Base-by-base conservation (phyloP, 805 yeast species). In the Jamesozyma jinghongensis region DNA sequence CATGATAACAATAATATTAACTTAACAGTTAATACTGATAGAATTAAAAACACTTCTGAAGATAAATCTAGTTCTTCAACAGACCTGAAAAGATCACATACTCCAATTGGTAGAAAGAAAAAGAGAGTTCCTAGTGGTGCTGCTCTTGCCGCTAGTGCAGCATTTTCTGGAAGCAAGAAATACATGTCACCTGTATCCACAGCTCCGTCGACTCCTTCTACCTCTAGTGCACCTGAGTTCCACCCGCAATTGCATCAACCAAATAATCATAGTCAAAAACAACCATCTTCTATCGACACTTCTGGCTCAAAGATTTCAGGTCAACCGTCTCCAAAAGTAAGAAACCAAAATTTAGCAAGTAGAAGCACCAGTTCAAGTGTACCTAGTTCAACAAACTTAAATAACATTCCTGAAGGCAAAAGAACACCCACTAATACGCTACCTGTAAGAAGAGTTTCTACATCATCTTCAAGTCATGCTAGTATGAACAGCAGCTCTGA, bases 61-160 rank as follows among this genome's bases (percentile, higher is more conserved):
- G 26, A 6, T 10, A 22, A 22, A 22, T 22, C 26, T 7, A 22
- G 26, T 22, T 7, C 26, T 7, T 22, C 26, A 22, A 22, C 10
- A 7, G 28, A 34, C 29, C 22, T 29, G 12, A 58, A 26, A 16
- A 32, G 32, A 13, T 7, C 26, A 22, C 26, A 22, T 6, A 22
- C 26, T 10, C 26, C 26, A 22, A 22, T 10, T 22, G 26, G 26
- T 7, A 22, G 26, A 36, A 6, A 11, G 10, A 36, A 35, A 17
- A 46, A 40, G 19, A 50, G 49, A 29, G 29, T 49, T 14, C 38
- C 53, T 3, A 47, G 50, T 35, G 47, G 49, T 14, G 51, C 57
- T 6, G 53, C 53, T 5, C 40, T 50, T 8, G 51, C 58, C 2
- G 59, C 60, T 17, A 44, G 55, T 10, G 50, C 48, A 3, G 54